phyloP scores from a whole-genome alignment of 2,329 filamentous ascomycete species.

The Alternaria burnsii region DNA sequence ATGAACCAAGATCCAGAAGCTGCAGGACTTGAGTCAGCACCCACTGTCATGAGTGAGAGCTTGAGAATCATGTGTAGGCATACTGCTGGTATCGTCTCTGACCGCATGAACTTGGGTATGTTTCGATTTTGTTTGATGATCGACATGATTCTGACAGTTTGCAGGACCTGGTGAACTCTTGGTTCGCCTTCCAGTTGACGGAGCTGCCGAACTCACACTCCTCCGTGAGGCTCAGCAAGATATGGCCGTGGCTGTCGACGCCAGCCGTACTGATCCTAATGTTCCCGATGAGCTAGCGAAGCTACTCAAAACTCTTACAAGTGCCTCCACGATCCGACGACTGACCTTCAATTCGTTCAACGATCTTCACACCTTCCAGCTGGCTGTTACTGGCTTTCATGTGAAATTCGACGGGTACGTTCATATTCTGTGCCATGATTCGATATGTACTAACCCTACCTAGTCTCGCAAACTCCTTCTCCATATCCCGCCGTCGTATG shows the following conservation, averaged over 20 bases:
- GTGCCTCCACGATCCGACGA: conserved; percentile 72
- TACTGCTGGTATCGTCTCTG: conserved; percentile 78
- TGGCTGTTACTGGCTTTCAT: conserved; percentile 79
- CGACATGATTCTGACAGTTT: conserved; percentile 2
- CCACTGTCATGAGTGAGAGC: conserved; percentile 78
- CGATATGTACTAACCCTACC: conserved; percentile 27
- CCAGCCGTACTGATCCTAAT: conserved; percentile 43
- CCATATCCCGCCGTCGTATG: conserved; percentile 84
- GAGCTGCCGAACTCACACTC: conserved; percentile 47
- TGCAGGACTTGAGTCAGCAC: conserved; percentile 64
- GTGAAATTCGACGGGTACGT: conserved; percentile 61
- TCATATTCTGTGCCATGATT: neutral
- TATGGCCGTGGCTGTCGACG: conserved; percentile 75
- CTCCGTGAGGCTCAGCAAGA: conserved; percentile 77
- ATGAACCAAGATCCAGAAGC: conserved; percentile 73
- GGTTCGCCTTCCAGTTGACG: conserved; percentile 55
- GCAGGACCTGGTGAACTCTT: conserved; percentile 56
- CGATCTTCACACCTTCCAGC: conserved; percentile 80
- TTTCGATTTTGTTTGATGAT: neutral
- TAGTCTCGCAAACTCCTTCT: conserved; percentile 72
- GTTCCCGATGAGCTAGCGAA: conserved; percentile 69
- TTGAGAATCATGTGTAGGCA: conserved; percentile 79
- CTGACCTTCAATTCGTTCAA: conserved; percentile 59
- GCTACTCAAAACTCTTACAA: conserved; percentile 67
- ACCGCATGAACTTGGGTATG: conserved; percentile 78